Percentiles rank a stretch among this genome's conserved stretches.
Evolutionary conservation across 2,329 filamentous ascomycete genomes (phyloP).

Genomic region (Didymella segeticola): DNA sequence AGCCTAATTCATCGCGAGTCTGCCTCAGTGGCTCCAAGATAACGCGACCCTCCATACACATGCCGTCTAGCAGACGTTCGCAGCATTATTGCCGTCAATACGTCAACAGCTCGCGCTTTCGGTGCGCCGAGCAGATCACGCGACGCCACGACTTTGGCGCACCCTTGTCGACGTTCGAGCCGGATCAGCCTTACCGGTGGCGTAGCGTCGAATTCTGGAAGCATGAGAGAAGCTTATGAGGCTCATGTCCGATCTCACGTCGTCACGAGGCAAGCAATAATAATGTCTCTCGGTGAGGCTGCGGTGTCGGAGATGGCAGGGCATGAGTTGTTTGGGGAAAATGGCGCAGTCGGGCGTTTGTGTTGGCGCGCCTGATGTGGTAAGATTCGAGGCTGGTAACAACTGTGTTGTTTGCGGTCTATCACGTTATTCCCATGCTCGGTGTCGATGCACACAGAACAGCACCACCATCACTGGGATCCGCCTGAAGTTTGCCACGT

Average conservation of each 20-base stretch:
- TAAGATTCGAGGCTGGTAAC: constrained; percentile 11
- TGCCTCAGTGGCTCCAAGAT: constrained; percentile 9
- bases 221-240: constrained; percentile 13
- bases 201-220: constrained; percentile 14
- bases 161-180: background rate
- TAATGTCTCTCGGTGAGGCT: constrained; percentile 2
- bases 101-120: constrained; percentile 16
- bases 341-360: background rate
- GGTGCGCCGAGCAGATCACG: constrained; percentile 12
- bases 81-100: constrained; percentile 7
- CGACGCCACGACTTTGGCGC: constrained; percentile 7
- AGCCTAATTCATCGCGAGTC: constrained; percentile 6
- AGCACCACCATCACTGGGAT: background rate
- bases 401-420: constrained; percentile 2
- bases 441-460: background rate
- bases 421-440: constrained; percentile 6
- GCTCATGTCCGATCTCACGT: constrained; percentile 11
- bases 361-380: constrained; percentile 8
- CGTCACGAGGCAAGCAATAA: background rate
- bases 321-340: constrained; percentile 4
- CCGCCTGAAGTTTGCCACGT: constrained; percentile 9
- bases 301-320: constrained; percentile 8
- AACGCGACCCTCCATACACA: constrained; percentile 7
- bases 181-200: constrained; percentile 19
- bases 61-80: background rate